phyloP scores from a whole-genome alignment of 2,329 filamentous ascomycete genomes.

The Phaeosphaeriaceae sp. region DNA sequence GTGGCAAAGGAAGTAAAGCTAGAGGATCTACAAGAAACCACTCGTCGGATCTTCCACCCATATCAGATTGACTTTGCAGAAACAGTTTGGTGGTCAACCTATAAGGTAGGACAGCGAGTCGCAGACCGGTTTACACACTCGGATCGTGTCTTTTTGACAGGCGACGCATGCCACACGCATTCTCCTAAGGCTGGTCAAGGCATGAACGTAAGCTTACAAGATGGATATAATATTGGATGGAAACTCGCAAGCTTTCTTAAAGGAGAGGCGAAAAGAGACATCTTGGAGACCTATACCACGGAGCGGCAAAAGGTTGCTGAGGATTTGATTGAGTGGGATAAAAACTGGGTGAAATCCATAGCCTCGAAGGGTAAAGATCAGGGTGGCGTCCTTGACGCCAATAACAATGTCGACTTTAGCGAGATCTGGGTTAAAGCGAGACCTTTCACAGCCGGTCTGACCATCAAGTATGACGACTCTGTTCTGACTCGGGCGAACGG shows the following conservation, averaged over 20 bases:
- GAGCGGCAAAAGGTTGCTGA: not conserved
- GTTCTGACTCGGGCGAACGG: not conserved
- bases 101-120: constrained; percentile 71
- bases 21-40: not conserved
- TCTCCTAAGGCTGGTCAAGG: constrained; percentile 73
- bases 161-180: constrained; percentile 70
- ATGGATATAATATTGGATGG: constrained; percentile 32
- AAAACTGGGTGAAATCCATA: constrained; percentile 1
- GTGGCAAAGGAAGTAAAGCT: not conserved
- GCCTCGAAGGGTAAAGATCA: not conserved
- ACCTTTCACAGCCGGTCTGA: not conserved
- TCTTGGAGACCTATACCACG: not conserved
- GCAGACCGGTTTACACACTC: constrained; percentile 70
- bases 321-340: constrained; percentile 1
- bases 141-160: constrained; percentile 67
- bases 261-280: not conserved
- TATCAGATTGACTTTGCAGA: not conserved
- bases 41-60: constrained; percentile 1
- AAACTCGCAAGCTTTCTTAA: not conserved
- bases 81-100: constrained; percentile 68
- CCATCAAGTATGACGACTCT: constrained; percentile 1
- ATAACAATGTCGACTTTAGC: not conserved
- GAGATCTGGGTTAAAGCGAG: constrained; percentile 1
- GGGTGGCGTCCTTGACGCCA: constrained; percentile 1
- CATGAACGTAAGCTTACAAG: constrained; percentile 64